Evolutionary conservation across 2,329 filamentous ascomycete genomes (phyloP), one percentile per base, ranked within the genome.

Genomic region (Aspergillus calidoustus): DNA sequence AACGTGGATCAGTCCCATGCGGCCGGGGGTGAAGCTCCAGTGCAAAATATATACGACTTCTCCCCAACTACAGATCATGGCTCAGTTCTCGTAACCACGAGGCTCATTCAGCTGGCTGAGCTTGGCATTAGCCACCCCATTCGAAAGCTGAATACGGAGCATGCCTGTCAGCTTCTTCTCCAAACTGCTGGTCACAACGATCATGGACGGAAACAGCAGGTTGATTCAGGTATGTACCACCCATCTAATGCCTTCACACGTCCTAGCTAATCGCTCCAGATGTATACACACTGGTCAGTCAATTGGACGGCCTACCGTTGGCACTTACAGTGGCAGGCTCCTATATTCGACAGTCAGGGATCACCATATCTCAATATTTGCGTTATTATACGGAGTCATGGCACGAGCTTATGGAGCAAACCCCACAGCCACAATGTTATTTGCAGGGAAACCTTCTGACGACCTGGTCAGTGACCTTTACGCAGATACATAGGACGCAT

Each of bases 61-160:
- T 57, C 57, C 41, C 59, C 59, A 11, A 5, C 38, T 5, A 48
- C 54, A 19, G 54, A 61, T n/a, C 59, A 61, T 53, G 59, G 59
- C 2, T 61, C 59, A 2, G 54, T 61, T 30, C n/a, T 61, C 7
- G 54, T 61, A 17, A 61, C 59, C 15, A 34, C 49, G n/a, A 47
- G 54, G 15, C n/a, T 46, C 8, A 1, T 22, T 3, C 15, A n/a
- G 15, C 2, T 31, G 9, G 4, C 15, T 3, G 49, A 53, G 13
- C 6, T 46, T 3, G 38, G 23, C 9, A 52, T 17, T 7, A 34
- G 8, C 1, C 19, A 22, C 34, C 30, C 47, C 0, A 17, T 57
- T n/a, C 34, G 47, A 15, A 46, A 8, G 38, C 23, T 58, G 3
- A 7, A 28, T 3, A 1, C 8, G 3, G 2, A n/a, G n/a, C 2